Percentiles rank a stretch among this genome's conserved stretches.
Conservation (phyloP, 2,329 filamentous ascomycete genomes). For the Pseudogymnoascus sp. region DNA sequence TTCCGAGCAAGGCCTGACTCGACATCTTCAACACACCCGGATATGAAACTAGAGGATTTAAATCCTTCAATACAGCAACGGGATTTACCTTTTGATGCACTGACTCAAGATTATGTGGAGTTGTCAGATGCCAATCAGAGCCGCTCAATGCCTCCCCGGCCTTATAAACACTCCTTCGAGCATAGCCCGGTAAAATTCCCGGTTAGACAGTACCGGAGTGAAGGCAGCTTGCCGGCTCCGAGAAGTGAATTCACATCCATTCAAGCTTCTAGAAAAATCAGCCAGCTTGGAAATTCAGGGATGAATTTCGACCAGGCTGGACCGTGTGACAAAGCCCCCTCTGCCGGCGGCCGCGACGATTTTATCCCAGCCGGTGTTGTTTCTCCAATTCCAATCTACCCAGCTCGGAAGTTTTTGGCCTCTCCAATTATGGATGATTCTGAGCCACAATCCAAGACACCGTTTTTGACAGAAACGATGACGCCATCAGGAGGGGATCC, state of each 20-base stretch:
- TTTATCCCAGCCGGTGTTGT: not conserved
- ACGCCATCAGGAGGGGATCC: constrained; percentile 5
- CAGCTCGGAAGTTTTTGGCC: not conserved
- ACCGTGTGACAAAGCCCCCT: not conserved
- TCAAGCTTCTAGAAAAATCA: not conserved
- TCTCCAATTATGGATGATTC: not conserved
- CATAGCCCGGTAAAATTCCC: not conserved
- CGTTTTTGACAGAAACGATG: constrained; percentile 16
- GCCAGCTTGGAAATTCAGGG: not conserved
- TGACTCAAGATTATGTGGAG: not conserved
- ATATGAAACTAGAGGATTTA: not conserved
- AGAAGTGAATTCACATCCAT: not conserved
- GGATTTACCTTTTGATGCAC: not conserved
- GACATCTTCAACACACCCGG: not conserved
- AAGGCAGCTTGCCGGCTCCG: not conserved
- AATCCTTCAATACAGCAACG: not conserved
- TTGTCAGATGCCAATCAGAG: not conserved
- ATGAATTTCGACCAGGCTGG: not conserved
- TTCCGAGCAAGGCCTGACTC: not conserved
- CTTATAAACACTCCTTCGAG: not conserved
- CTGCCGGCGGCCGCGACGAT: not conserved
- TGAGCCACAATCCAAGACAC: not conserved
- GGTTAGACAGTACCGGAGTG: not conserved
- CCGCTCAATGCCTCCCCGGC: not conserved
- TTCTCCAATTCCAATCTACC: not conserved